These are phyloP conservation scores for Monosporascus sp. DNA, from an alignment of 2,329 filamentous ascomycete species.

Conservation along the genomic window DNA sequence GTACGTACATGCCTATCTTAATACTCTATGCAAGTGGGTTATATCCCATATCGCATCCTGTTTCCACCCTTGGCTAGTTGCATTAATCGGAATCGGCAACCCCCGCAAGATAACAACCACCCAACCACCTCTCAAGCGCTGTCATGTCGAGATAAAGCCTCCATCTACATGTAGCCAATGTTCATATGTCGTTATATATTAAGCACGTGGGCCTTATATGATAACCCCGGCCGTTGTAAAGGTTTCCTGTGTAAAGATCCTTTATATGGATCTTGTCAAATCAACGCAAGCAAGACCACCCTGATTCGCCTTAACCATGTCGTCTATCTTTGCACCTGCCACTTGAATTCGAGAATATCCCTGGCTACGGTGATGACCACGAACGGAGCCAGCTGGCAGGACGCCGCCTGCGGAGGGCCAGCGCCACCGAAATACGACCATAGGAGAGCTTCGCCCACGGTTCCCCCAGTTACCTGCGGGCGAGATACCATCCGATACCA, in stretches of 20 bases:
- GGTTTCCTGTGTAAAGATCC: too few species aligned
- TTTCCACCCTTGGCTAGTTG: not conserved
- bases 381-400: constrained; percentile 37
- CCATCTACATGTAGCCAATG: too few species aligned
- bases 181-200: too few species aligned
- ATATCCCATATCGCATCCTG: not conserved
- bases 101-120: not conserved
- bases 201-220: too few species aligned
- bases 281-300: too few species aligned
- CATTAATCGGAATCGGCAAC: not conserved
- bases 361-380: constrained; percentile 17
- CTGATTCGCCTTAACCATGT: too few species aligned
- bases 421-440: constrained; percentile 39
- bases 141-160: too few species aligned
- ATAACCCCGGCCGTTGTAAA: too few species aligned
- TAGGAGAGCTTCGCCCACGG: constrained; percentile 35
- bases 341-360: constrained; percentile 9
- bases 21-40: too few species aligned
- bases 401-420: constrained; percentile 41
- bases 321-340: too few species aligned
- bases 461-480: constrained; percentile 27
- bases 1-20: too few species aligned
- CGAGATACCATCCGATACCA: constrained; percentile 39
- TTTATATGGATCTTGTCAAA: too few species aligned
- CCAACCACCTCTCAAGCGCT: not conserved